Evolutionary conservation across 768 basidiomycete genomes (phyloP).

Genomic region (Boletus pseudo-olivaceus): DNA sequence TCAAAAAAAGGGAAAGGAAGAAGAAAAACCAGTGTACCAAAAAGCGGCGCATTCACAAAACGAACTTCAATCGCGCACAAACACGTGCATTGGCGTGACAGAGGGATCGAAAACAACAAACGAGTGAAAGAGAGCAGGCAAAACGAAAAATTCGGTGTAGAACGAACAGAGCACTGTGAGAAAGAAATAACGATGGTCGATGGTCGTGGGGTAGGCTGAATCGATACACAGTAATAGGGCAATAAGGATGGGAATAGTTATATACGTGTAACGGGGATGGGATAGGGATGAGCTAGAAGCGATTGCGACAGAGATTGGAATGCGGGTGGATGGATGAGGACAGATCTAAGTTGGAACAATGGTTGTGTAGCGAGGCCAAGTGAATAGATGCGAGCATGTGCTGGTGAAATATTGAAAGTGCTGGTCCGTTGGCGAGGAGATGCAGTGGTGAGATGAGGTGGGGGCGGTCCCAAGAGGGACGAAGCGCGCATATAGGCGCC

Average conservation of each 20-base stretch:
- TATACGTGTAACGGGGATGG: constrained; percentile 16
- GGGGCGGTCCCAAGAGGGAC: not conserved
- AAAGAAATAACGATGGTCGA: constrained; percentile 2
- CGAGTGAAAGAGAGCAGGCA: constrained; percentile 13
- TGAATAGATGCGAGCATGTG: constrained; percentile 29
- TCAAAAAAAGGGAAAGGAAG: constrained; percentile 11
- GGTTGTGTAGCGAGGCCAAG: constrained; percentile 11
- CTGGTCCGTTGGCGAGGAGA: constrained; percentile 8
- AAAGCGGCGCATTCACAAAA: constrained; percentile 20
- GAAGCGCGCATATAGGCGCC: constrained; percentile 5
- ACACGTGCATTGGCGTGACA: constrained; percentile 2
- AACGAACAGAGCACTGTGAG: constrained; percentile 21
- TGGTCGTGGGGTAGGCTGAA: constrained; percentile 14
- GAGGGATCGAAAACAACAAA: constrained; percentile 14
- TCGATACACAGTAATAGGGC: constrained; percentile 24
- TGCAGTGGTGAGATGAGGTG: not conserved
- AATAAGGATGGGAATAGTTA: constrained; percentile 29
- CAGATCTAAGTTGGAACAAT: constrained; percentile 22
- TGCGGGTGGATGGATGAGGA: constrained; percentile 19
- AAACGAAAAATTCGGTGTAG: constrained; percentile 14
- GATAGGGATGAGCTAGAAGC: not conserved
- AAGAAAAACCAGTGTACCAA: constrained; percentile 8
- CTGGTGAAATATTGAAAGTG: constrained; percentile 18
- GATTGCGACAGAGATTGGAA: constrained; percentile 15
- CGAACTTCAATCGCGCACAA: constrained; percentile 1